These are phyloP conservation scores for Euphorbia pulcherrima DNA, from an alignment of 345 rosid species.

Conservation along the genomic window DNA sequence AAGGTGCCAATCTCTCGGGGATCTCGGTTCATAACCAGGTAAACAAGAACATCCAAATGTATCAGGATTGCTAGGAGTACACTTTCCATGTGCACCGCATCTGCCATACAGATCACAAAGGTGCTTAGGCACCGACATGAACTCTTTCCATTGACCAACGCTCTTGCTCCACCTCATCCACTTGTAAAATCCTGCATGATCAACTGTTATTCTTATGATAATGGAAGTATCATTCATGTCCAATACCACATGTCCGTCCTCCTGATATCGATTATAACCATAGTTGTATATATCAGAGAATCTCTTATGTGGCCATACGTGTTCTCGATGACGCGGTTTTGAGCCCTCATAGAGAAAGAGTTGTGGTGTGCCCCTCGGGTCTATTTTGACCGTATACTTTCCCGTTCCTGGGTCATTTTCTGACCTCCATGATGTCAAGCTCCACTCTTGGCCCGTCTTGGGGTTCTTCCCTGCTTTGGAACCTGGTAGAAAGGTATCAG, in stretches of 20 bases:
- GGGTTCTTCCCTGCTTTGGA: background rate
- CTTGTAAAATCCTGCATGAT: slow-evolving; percentile 11
- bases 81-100: slow-evolving; percentile 8
- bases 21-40: slow-evolving; percentile 12
- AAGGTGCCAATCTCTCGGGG: background rate
- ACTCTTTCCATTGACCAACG: slow-evolving; percentile 1
- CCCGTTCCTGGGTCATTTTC: slow-evolving; percentile 16
- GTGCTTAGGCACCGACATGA: background rate
- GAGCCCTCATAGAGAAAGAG: slow-evolving; percentile 4
- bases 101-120: slow-evolving; percentile 7
- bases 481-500: background rate
- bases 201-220: background rate
- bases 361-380: background rate
- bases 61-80: slow-evolving; percentile 2
- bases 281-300: background rate
- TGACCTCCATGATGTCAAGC: slow-evolving; percentile 26
- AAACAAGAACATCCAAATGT: slow-evolving; percentile 11
- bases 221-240: background rate
- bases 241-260: background rate
- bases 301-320: slow-evolving; percentile 8
- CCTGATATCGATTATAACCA: background rate
- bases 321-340: background rate
- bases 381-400: background rate
- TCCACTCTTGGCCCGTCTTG: background rate
- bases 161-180: background rate